Evolutionary conservation across 345 rosid genomes (phyloP).

Genomic region (Citrus reticulata): DNA sequence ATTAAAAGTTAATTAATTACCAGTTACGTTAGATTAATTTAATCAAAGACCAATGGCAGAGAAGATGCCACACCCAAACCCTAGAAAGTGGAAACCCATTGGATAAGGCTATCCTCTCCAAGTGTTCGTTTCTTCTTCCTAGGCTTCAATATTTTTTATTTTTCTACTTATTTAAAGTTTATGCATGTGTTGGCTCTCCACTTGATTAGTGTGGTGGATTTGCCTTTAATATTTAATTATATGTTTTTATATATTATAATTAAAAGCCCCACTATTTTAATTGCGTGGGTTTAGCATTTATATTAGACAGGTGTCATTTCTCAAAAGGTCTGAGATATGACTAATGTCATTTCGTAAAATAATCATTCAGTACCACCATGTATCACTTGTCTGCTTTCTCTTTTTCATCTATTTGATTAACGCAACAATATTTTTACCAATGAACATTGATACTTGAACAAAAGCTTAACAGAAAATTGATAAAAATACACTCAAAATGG

Average conservation of each 20-base stretch:
- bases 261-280: slow-evolving; percentile 15
- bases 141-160: not conserved
- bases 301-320: slow-evolving; percentile 12
- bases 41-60: slow-evolving; percentile 18
- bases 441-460: too few relatives aligned
- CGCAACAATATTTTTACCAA: too few relatives aligned
- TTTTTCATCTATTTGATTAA: too few relatives aligned
- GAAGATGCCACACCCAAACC: slow-evolving; percentile 32
- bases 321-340: not conserved
- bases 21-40: slow-evolving; percentile 19
- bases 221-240: slow-evolving; percentile 14
- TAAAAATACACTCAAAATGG: too few relatives aligned
- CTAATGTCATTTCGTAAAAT: not conserved
- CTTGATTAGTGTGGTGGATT: slow-evolving; percentile 37
- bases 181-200: slow-evolving; percentile 44
- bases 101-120: slow-evolving; percentile 28
- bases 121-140: not conserved
- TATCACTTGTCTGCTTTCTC: not conserved
- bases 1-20: not conserved
- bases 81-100: slow-evolving; percentile 45
- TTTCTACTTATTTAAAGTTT: slow-evolving; percentile 11
- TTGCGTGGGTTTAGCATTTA: slow-evolving; percentile 30
- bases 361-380: not conserved
- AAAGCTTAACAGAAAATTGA: too few relatives aligned
- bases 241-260: not conserved